Conservation (phyloP, 2,329 filamentous ascomycete genomes). For the Pseudogymnoascus pannorum region DNA sequence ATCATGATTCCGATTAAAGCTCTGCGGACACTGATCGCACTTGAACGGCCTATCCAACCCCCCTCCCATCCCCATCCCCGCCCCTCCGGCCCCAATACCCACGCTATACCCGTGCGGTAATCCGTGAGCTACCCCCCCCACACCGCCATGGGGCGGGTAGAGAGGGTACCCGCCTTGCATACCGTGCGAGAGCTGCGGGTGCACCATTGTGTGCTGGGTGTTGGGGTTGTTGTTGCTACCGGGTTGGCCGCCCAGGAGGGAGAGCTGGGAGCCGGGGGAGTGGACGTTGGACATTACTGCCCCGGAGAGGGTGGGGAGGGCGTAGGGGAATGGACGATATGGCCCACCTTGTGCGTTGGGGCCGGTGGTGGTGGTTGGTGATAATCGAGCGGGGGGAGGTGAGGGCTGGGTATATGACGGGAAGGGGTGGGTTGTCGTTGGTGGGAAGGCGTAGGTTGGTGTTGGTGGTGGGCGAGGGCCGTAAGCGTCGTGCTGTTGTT, state of each 20-base stretch:
- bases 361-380: conserved; percentile 33
- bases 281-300: conserved; percentile 73
- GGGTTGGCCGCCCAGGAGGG: conserved; percentile 50
- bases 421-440: conserved; percentile 41
- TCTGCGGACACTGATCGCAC: conserved; percentile 86
- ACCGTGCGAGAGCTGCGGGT: neutral
- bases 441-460: conserved; percentile 49
- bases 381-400: conserved; percentile 35
- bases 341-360: conserved; percentile 35
- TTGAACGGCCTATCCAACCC: conserved; percentile 74
- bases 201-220: conserved; percentile 44
- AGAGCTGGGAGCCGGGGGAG: conserved; percentile 64
- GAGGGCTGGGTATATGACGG: conserved; percentile 43
- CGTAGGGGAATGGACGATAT: conserved; percentile 37
- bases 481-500: conserved; percentile 40
- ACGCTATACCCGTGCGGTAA: neutral
- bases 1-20: conserved; percentile 95
- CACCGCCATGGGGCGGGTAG: neutral
- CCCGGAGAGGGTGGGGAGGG: conserved; percentile 54
- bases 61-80: conserved; percentile 28
- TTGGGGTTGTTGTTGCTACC: no score
- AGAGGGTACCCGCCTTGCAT: neutral
- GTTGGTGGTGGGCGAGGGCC: conserved; percentile 47
- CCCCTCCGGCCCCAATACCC: neutral
- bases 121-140: neutral